Evolutionary conservation across 441 rosid genomes (phyloP), one percentile per base, ranked within the genome.

Genomic region (Euphorbia schlechtendalii): DNA sequence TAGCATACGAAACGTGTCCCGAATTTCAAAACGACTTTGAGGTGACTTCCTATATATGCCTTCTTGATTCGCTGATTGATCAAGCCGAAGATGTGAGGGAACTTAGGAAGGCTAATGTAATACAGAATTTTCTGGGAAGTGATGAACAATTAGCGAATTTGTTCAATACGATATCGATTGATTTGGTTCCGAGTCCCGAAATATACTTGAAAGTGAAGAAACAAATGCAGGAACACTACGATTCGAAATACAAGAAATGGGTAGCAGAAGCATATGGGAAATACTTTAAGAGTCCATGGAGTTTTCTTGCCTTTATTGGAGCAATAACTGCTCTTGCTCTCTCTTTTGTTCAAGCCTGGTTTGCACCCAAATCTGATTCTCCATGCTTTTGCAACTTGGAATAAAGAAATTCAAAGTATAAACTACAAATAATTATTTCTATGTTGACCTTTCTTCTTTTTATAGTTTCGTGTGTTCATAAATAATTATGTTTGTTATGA

Each of bases 111-210:
- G 32, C 24, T 0, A 40, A 61, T 13, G 45, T 79, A 2, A 55
- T 76, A 4, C 20, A 36, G 32, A 59, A 66, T 15, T 3, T 30
- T 0, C 49, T 73, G 0, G 74, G 76, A 0, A 69, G 80, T 22
- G 74, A 73, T 49, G 30, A 73, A 27, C 59, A 74, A 30, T 78
- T 71, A 1, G 76, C 75, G 0, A 27, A 53, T 0, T 61, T 76
- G 18, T 66, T 79, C 69, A 76, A 73, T 18, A 46, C 17, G 24
- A 63, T 73, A 20, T 10, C 58, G 62, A 76, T 14, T 0, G 67
- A 69, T 20, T 40, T 80, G 65, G 71, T 66, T 25, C 66, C 74
- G 6, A 58, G 27, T 14, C 38, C 43, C 3, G 3, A 8, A 0
- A 1, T 8, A 0, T 72, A 70, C 14, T 0, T 0, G 0, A 1